Evolutionary conservation across 345 rosid species (phyloP).

Genomic region (Heritiera littoralis): DNA sequence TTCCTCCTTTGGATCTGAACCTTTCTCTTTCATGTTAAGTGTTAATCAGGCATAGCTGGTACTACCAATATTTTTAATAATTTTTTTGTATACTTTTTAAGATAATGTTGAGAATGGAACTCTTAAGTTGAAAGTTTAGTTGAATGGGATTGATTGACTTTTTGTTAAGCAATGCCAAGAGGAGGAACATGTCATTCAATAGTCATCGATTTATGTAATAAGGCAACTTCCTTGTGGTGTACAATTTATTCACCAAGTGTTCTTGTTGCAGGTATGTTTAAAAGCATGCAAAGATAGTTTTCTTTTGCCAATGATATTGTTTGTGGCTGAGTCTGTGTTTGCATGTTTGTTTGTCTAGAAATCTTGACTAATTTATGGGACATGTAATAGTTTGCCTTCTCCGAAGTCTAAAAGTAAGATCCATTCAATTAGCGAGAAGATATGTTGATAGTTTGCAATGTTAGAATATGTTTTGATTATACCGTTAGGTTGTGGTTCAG

Average conservation of each 20-base stretch:
- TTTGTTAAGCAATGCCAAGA: background rate
- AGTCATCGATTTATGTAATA: background rate
- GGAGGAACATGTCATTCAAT: background rate
- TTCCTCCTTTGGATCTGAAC: background rate
- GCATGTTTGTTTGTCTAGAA: too few relatives aligned
- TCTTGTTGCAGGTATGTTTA: background rate
- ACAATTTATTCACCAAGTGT: background rate
- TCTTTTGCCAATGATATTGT: background rate
- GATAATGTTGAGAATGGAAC: background rate
- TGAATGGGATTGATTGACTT: background rate
- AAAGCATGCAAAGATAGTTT: background rate
- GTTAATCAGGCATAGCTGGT: background rate
- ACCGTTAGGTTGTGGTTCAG: too few relatives aligned
- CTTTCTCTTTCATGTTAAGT: background rate
- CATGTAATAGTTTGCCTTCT: too few relatives aligned
- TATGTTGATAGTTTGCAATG: too few relatives aligned
- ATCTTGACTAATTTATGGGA: too few relatives aligned
- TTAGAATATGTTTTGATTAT: too few relatives aligned
- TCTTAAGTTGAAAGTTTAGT: background rate
- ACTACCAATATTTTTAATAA: background rate
- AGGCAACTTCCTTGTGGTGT: background rate
- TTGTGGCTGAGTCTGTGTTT: background rate
- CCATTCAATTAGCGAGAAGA: background rate
- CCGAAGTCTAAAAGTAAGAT: background rate
- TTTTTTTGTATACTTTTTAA: background rate